phyloP scores from a whole-genome alignment of 2,329 filamentous ascomycete genomes.

The Aspergillus neotritici region DNA sequence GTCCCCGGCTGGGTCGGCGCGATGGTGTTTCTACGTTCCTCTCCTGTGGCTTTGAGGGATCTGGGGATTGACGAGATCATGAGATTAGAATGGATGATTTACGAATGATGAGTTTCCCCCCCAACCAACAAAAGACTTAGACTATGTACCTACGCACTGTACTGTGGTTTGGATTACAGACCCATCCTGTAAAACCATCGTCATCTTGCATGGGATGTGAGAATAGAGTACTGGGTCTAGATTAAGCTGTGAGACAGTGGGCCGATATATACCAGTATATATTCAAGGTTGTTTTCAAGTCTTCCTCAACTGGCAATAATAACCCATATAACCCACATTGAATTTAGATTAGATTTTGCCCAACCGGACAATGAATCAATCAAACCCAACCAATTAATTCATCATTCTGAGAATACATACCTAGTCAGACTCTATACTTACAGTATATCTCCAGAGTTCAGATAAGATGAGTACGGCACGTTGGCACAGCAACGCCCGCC shows the following conservation, averaged over 20 bases:
- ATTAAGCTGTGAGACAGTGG: no score
- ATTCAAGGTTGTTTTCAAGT: no score
- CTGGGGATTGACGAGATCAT: neutral
- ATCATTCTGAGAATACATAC: neutral
- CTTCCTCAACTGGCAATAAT: no score
- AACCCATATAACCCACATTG: no score
- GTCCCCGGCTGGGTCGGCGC: neutral
- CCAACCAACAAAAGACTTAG: neutral
- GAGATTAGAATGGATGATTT: conserved; percentile 16
- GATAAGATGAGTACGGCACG: neutral
- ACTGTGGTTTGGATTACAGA: neutral
- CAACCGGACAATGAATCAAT: no score
- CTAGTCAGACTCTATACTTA: neutral
- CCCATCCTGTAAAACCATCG: no score
- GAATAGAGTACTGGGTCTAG: no score
- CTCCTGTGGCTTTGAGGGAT: neutral
- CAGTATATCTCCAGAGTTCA: no score
- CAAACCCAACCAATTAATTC: neutral
- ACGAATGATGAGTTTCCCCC: conserved; percentile 21
- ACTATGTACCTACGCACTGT: no score
- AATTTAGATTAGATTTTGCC: no score
- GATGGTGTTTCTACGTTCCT: conserved; percentile 6
- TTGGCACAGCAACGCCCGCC: conserved; percentile 21
- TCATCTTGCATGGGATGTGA: no score
- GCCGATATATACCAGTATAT: no score